Percentiles rank a stretch among this genome's conserved stretches.
Evolutionary conservation across 2,329 filamentous ascomycete species (phyloP).

Genomic region (Epichloe sylvatica): DNA sequence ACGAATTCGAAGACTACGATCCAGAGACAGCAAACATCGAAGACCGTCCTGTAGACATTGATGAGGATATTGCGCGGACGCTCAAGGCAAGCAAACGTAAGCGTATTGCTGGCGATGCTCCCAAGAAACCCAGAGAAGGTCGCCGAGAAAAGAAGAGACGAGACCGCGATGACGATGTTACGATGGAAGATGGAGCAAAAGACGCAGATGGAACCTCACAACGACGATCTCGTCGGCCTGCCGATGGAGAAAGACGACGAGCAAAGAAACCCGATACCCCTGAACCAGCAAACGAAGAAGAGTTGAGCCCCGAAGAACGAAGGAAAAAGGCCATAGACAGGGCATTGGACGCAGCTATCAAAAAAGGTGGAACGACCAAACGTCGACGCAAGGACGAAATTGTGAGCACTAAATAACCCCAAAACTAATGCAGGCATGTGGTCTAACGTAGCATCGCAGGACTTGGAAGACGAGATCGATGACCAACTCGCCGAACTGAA

Average conservation of each 20-base stretch:
- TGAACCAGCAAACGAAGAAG: conserved; percentile 59
- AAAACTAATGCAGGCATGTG: conserved; percentile 10
- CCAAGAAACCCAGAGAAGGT: conserved; percentile 64
- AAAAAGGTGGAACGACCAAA: conserved; percentile 51
- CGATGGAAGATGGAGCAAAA: conserved; percentile 32
- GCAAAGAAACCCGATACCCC: conserved; percentile 28
- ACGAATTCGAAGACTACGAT: conserved; percentile 57
- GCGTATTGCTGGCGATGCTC: conserved; percentile 46
- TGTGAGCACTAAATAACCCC: conserved; percentile 31
- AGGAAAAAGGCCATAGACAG: conserved; percentile 71
- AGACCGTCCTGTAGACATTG: conserved; percentile 51
- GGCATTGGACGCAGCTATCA: conserved; percentile 77
- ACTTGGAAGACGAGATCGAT: conserved; percentile 81
- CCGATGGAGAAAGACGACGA: conserved; percentile 33
- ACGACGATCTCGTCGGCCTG: conserved; percentile 33
- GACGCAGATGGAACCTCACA: conserved; percentile 29
- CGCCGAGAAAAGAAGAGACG: conserved; percentile 52
- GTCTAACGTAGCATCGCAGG: conserved; percentile 34
- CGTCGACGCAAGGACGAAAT: conserved; percentile 77
- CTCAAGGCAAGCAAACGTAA: conserved; percentile 53
- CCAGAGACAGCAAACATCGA: conserved; percentile 49
- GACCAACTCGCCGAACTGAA: conserved; percentile 81
- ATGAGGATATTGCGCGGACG: conserved; percentile 49
- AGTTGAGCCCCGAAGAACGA: conserved; percentile 71
- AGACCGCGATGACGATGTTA: conserved; percentile 35